A percentile compares a stretch with the other conserved stretches of the same genome.
phyloP scores from a whole-genome alignment of 2,329 filamentous ascomycete genomes.

The Colletotrichum spaethianum region DNA sequence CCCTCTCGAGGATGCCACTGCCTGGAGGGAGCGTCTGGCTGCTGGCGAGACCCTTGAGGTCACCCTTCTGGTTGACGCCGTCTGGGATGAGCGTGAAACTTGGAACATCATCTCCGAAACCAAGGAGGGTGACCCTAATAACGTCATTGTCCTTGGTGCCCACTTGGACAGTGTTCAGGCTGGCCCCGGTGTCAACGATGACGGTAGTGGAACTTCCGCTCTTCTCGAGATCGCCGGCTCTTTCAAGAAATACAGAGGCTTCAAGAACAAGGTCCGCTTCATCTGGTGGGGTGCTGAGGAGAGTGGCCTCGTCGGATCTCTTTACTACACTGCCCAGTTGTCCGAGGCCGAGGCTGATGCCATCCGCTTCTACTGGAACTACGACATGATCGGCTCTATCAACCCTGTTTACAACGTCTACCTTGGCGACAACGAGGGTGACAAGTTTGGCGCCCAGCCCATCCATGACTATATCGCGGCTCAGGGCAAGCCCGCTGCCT shows the following conservation, averaged over 20 bases:
- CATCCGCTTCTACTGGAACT: slow-evolving; percentile 78
- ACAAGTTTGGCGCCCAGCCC: slow-evolving; percentile 52
- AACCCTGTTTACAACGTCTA: slow-evolving; percentile 57
- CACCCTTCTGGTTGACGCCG: slow-evolving; percentile 54
- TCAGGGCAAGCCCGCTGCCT: slow-evolving; percentile 51
- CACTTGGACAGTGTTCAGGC: slow-evolving; percentile 58
- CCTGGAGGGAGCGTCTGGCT: slow-evolving; percentile 52
- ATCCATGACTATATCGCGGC: slow-evolving; percentile 54
- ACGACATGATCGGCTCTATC: slow-evolving; percentile 76
- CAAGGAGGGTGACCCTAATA: slow-evolving; percentile 58
- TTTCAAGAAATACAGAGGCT: slow-evolving; percentile 54
- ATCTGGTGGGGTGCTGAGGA: slow-evolving; percentile 62
- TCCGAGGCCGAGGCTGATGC: slow-evolving; percentile 60
- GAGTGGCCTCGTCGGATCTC: slow-evolving; percentile 60
- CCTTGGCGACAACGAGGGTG: slow-evolving; percentile 53
- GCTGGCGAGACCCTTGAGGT: slow-evolving; percentile 52
- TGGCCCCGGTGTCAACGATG: slow-evolving; percentile 58
- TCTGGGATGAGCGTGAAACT: slow-evolving; percentile 53
- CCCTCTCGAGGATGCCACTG: slow-evolving; percentile 51
- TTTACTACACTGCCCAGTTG: slow-evolving; percentile 56
- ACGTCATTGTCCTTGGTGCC: slow-evolving; percentile 59
- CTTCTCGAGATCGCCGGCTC: slow-evolving; percentile 56
- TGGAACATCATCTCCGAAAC: slow-evolving; percentile 61
- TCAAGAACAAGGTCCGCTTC: slow-evolving; percentile 60
- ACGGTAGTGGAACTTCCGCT: slow-evolving; percentile 56